Base-by-base conservation (phyloP, 495 filamentous ascomycete species). In the Bacidia gigantensis region DNA sequence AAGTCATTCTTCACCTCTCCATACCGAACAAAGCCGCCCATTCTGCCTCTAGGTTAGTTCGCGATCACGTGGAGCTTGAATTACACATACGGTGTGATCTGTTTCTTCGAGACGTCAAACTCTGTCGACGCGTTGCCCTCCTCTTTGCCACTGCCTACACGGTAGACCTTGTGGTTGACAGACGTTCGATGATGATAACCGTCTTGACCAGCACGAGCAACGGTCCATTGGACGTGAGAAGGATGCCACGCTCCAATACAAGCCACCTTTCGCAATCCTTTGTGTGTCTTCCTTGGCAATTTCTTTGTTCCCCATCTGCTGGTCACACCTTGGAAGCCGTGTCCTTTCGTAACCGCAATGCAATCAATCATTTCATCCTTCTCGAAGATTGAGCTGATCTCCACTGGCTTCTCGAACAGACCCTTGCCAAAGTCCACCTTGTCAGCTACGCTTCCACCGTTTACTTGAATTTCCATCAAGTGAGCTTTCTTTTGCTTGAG, bases 171-270 rank as follows among this genome's bases (percentile, higher is more conserved):
- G 86, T 97, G 93, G 83, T 99, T 99, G 77, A 89, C 86, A 52
- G 93, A 97, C 64, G 93, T 97, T 83, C 93, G 90, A 75, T 99
- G 93, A 72, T 99, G 93, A 81, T 99, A 99, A 79, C 93, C 93
- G 73, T 83, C 81, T 78, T 99, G 93, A 93, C 93, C 93, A 62
- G 93, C 93, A 84, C 93, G 93, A 69, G 92, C 93, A 76, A 99
- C 93, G 72, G 93, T 97, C 93, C 93, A 99, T 81, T 99, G 93
- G 77, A 99, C 93, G 86, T 99, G 93, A 72, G 84, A 88, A 67
- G 93, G 93, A 83, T 99, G 93, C 93, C 93, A 99, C 62, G 93
- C 93, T 81, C 93, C 93, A 71, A 99, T 99, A 94, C 93, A 99
- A 65, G 93, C 93, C 65, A 99, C 93, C 84, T 99, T 99, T 63